Conservation (phyloP, 192 early-diverging fungal genomes). For the Podila epigama region DNA sequence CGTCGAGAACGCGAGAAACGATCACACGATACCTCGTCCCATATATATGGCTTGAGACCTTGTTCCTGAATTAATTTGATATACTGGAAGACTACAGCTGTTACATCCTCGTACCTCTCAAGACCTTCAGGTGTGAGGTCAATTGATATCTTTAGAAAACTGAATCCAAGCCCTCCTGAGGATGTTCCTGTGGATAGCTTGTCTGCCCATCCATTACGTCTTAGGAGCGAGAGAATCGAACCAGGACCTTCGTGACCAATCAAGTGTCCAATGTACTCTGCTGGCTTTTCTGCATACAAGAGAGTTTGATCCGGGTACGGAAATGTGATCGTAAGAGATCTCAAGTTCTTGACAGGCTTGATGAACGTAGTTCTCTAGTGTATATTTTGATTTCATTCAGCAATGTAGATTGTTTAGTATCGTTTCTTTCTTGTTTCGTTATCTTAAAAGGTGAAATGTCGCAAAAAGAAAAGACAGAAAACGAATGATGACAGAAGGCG, state of each 20-base stretch:
- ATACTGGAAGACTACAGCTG: slow-evolving; percentile 85
- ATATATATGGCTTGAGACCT: slow-evolving; percentile 80
- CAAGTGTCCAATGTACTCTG: slow-evolving; percentile 78
- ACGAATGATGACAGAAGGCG: not conserved
- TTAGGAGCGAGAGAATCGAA: slow-evolving; percentile 81
- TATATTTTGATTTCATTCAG: not conserved
- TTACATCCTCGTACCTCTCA: slow-evolving; percentile 78
- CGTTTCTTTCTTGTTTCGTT: not conserved
- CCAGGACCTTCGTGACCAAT: slow-evolving; percentile 88
- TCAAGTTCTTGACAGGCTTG: slow-evolving; percentile 76
- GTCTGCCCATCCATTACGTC: slow-evolving; percentile 85
- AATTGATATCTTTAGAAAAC: slow-evolving; percentile 79
- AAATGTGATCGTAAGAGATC: slow-evolving; percentile 75
- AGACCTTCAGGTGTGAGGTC: slow-evolving; percentile 81
- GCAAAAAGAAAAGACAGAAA: not conserved
- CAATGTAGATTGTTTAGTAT: not conserved
- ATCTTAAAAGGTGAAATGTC: not conserved
- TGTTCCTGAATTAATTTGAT: slow-evolving; percentile 74
- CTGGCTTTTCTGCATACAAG: slow-evolving; percentile 65
- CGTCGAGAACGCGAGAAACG: too few species aligned
- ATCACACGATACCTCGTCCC: slow-evolving; percentile 86
- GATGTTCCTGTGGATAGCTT: slow-evolving; percentile 59
- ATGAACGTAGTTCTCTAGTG: slow-evolving; percentile 62
- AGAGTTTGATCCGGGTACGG: slow-evolving; percentile 76
- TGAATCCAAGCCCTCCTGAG: slow-evolving; percentile 56